These are phyloP conservation scores for Capsicum chinense DNA, from an alignment of 257 asterid species.

Conservation along the genomic window DNA sequence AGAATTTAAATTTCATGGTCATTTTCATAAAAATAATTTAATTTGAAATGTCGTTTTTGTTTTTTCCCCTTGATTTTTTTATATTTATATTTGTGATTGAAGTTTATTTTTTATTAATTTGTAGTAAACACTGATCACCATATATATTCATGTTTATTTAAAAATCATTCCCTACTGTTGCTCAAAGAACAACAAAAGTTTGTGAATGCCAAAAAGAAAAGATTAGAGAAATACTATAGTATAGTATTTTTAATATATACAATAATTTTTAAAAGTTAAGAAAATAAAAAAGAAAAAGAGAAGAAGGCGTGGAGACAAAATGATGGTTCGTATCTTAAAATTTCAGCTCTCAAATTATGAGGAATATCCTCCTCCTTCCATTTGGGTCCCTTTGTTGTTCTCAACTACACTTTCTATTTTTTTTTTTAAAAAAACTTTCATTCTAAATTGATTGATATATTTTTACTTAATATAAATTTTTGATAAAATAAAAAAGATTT, in stretches of 20 bases:
- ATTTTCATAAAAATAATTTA: too few relatives aligned
- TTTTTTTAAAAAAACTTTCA: neutral
- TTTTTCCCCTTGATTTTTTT: too few relatives aligned
- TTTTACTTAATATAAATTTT: too few relatives aligned
- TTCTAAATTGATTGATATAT: neutral
- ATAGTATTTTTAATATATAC: neutral
- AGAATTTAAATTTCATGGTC: too few relatives aligned
- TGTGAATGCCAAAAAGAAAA: neutral
- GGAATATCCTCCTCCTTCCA: conserved; percentile 27
- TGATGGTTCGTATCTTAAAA: conserved; percentile 25
- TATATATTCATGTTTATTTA: too few relatives aligned
- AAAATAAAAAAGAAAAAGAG: neutral
- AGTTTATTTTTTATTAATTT: too few relatives aligned
- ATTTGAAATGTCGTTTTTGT: too few relatives aligned
- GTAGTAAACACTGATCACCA: too few relatives aligned
- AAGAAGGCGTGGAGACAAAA: conserved; percentile 25
- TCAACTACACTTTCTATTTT: neutral
- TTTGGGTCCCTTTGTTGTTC: conserved; percentile 7
- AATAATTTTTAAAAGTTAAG: too few relatives aligned
- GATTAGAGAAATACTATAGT: neutral
- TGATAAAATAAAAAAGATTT: too few relatives aligned
- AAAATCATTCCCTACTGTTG: neutral
- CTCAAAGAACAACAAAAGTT: neutral
- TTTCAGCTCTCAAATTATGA: conserved; percentile 30
- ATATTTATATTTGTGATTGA: too few relatives aligned